phyloP scores from a whole-genome alignment of 805 yeast genomes.

The Saccharomycopsis microspora region DNA sequence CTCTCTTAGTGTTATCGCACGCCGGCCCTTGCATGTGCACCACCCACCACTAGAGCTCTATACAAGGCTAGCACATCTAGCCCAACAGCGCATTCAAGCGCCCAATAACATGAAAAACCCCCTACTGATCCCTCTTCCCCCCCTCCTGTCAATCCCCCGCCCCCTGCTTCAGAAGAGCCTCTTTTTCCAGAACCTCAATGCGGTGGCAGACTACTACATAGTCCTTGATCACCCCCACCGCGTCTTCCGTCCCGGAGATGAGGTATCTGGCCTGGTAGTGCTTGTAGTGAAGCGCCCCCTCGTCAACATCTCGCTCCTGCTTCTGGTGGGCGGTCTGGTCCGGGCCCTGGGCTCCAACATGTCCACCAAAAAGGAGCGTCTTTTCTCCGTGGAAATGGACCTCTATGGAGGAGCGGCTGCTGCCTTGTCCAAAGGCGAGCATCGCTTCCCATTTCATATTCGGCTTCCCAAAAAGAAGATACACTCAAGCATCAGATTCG shows the following conservation, averaged over 20 bases:
- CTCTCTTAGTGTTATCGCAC: no score
- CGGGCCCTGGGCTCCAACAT: not conserved
- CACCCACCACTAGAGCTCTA: not conserved
- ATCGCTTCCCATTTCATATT: conserved; percentile 76
- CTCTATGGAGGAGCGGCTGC: conserved; percentile 7
- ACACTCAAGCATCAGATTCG: conserved; percentile 69
- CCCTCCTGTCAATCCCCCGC: no score
- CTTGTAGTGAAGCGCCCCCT: conserved; percentile 45
- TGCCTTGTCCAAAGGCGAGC: conserved; percentile 63
- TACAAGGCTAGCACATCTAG: not conserved
- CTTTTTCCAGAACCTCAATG: conserved; percentile 8
- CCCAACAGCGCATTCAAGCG: not conserved
- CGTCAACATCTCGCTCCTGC: conserved; percentile 29
- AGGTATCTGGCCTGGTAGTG: conserved; percentile 51
- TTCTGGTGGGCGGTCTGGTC: conserved; percentile 13
- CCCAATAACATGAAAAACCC: not conserved
- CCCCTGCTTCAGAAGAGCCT: conserved; percentile 2
- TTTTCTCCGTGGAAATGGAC: conserved; percentile 5
- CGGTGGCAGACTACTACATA: conserved; percentile 47
- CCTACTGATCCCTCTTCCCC: no score
- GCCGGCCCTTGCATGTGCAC: not conserved
- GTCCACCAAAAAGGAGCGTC: conserved; percentile 5
- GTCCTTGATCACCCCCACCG: conserved; percentile 65
- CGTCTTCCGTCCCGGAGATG: conserved; percentile 72
- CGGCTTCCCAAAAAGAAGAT: conserved; percentile 66